Percentiles rank a stretch among this genome's conserved stretches.
These are phyloP conservation scores for Prinsepia uniflora DNA, from an alignment of 306 rosid genomes.

Conservation along the genomic window DNA sequence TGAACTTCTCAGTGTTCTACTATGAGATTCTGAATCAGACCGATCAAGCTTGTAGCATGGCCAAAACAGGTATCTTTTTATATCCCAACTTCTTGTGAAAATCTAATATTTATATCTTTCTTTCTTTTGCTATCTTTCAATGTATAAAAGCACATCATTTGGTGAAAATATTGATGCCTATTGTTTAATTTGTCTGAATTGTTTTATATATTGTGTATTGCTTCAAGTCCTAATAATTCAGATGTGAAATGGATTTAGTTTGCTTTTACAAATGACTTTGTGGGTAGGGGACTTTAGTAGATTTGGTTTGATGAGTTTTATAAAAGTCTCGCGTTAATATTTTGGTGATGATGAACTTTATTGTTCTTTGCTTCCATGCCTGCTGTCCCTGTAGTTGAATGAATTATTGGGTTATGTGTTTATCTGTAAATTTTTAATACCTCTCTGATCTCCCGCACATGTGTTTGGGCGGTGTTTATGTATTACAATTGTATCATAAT, in stretches of 20 bases:
- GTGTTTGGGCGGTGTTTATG: background rate
- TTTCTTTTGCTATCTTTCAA: background rate
- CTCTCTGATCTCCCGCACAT: background rate
- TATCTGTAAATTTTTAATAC: background rate
- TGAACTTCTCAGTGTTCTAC: constrained; percentile 74
- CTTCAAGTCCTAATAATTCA: background rate
- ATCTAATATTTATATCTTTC: background rate
- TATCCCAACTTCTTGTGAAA: background rate
- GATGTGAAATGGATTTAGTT: background rate
- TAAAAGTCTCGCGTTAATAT: background rate
- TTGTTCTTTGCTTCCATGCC: constrained; percentile 1
- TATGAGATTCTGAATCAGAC: constrained; percentile 75
- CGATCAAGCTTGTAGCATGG: constrained; percentile 76
- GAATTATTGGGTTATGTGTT: constrained; percentile 12
- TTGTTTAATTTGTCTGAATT: too few species aligned
- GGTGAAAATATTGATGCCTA: too few species aligned
- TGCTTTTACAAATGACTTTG: background rate
- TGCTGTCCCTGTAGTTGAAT: background rate
- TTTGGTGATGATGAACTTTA: background rate
- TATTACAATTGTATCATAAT: background rate
- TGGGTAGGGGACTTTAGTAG: background rate
- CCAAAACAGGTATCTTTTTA: constrained; percentile 57
- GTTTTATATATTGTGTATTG: background rate
- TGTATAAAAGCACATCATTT: too few species aligned
- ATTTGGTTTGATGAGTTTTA: background rate